Evolutionary conservation across 2,329 filamentous ascomycete species (phyloP).

Genomic region (Cercospora sp.): DNA sequence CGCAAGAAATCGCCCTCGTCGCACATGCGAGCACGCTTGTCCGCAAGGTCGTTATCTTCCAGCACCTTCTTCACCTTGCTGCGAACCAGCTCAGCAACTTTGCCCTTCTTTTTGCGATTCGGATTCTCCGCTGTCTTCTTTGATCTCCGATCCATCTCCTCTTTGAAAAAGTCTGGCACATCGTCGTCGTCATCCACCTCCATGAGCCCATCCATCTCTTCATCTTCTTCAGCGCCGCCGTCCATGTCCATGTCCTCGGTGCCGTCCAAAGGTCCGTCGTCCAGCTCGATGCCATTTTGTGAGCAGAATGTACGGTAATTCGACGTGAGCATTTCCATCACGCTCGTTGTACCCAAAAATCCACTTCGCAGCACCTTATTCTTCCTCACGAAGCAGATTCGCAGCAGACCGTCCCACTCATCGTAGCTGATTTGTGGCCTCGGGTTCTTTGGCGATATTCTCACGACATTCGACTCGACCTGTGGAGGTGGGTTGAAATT

Average conservation of each 20-base stretch:
- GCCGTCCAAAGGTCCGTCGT: slow-evolving; percentile 59
- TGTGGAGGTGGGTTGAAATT: slow-evolving; percentile 95
- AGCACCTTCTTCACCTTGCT: slow-evolving; percentile 85
- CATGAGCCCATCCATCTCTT: slow-evolving; percentile 51
- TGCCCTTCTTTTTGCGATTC: slow-evolving; percentile 71
- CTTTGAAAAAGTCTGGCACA: slow-evolving; percentile 80
- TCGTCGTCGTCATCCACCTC: slow-evolving; percentile 66
- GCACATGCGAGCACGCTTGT: slow-evolving; percentile 80
- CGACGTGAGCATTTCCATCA: slow-evolving; percentile 77
- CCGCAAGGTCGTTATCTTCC: slow-evolving; percentile 75
- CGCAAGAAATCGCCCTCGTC: slow-evolving; percentile 91
- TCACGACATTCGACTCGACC: slow-evolving; percentile 87
- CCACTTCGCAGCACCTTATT: slow-evolving; percentile 85
- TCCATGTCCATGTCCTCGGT: slow-evolving; percentile 51
- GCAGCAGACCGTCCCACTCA: slow-evolving; percentile 88
- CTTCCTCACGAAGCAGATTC: slow-evolving; percentile 81
- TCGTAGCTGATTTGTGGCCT: slow-evolving; percentile 87
- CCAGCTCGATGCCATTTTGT: slow-evolving; percentile 75
- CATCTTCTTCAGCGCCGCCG: slow-evolving; percentile 42
- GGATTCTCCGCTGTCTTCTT: slow-evolving; percentile 58
- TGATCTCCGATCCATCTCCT: slow-evolving; percentile 53
- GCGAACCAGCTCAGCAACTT: slow-evolving; percentile 76
- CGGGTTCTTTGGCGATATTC: slow-evolving; percentile 83
- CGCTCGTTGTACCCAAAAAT: slow-evolving; percentile 77
- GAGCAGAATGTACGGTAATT: slow-evolving; percentile 93